Evolutionary conservation across 2,329 filamentous ascomycete species (phyloP), one percentile per base, ranked within the genome.

Genomic region (Balansia obtecta): DNA sequence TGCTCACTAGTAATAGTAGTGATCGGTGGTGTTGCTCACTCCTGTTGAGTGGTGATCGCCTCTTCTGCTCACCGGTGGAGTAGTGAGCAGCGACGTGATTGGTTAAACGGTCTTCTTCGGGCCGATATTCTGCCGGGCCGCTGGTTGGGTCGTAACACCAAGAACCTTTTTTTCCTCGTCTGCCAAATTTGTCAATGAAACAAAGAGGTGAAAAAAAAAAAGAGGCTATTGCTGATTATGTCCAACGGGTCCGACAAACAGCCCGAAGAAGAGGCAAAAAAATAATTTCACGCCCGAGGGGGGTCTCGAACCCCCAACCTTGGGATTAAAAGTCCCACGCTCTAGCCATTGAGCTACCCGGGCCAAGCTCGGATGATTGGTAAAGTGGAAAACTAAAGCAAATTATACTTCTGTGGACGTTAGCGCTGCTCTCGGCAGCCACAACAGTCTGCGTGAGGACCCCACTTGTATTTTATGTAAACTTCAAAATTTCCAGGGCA

Each of bases 301-400:
- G 60, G 60, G 61, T 50, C 50, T 63, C 61, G 61, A 63, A 63
- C 61, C 60, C 60, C 57, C 60, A 62, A 46, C 61, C 61, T 63
- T 63, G 59, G 57, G 60, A 59, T 63, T 58, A 62, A 62, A 62
- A 63, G 60, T 57, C 61, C 58, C 60, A 63, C 60, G 60, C 61
- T 63, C 60, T 63, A 54, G 54, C 60, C 61, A 63, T 63, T 63
- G 60, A 63, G 60, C 60, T 63, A 63, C 62, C 57, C 57, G 54
- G 56, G 58, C 61, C 12, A 18, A 38, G 13, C 32, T 46, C 11
- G 33, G 27, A 44, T 40, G 16, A 47, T 50, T 52, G 50, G 38
- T 20, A 8, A 15, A 18, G 9, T n/a, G 3, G 3, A 10, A 1
- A n/a, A 2, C 10, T 50, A 54, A 50, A 49, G 2, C 7, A 10